Conservation (phyloP, 2,329 filamentous ascomycete genomes). For the Salinomyces thailandicus region DNA sequence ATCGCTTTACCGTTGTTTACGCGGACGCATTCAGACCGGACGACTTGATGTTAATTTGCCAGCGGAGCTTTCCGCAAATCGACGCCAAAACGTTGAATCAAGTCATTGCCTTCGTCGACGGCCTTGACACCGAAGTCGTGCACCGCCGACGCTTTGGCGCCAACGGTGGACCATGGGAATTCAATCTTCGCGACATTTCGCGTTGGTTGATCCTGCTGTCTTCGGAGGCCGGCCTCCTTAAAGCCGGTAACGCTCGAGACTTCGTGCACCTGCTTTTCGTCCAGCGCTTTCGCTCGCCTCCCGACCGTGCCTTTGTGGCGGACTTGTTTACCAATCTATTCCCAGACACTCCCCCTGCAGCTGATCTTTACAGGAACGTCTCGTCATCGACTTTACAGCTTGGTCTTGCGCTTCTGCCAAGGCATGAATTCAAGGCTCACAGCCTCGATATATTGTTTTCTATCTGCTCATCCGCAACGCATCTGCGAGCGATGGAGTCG, state of each 20-base stretch:
- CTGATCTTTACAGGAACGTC: conserved; percentile 61
- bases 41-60: conserved; percentile 74
- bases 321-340: conserved; percentile 59
- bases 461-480: conserved; percentile 27
- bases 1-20: conserved; percentile 96
- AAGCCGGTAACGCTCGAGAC: conserved; percentile 52
- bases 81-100: conserved; percentile 48
- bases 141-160: conserved; percentile 44
- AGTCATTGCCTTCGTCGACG: conserved; percentile 70
- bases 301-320: conserved; percentile 56
- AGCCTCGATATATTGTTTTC: neutral
- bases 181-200: conserved; percentile 82
- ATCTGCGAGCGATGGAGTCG: conserved; percentile 69
- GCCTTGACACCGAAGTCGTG: conserved; percentile 62
- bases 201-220: conserved; percentile 72
- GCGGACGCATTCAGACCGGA: conserved; percentile 76
- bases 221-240: conserved; percentile 50
- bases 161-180: conserved; percentile 77
- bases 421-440: conserved; percentile 26
- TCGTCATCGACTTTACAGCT: conserved; percentile 61
- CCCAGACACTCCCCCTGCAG: conserved; percentile 29
- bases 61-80: conserved; percentile 61
- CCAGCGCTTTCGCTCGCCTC: conserved; percentile 70
- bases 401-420: conserved; percentile 59
- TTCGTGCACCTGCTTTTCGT: conserved; percentile 73